phyloP scores from a whole-genome alignment of 805 yeast genomes.

The Candida quercuum region DNA sequence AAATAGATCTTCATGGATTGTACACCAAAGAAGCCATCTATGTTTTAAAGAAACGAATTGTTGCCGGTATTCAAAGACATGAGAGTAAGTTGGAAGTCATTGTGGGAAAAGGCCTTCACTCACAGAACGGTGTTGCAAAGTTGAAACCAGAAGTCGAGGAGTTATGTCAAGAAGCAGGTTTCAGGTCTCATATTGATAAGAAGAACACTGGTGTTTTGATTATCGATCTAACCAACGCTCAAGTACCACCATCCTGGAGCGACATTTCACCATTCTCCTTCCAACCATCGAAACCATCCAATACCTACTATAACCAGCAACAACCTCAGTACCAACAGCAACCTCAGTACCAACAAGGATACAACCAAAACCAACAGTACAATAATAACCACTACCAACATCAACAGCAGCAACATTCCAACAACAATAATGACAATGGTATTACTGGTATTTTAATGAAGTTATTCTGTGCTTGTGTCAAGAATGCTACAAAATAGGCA shows the following conservation, averaged over 20 bases:
- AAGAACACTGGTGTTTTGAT: conserved; percentile 79
- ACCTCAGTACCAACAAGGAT: conserved; percentile 6
- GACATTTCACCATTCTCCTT: conserved; percentile 19
- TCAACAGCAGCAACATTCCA: conserved; percentile 13
- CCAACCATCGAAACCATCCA: conserved; percentile 26
- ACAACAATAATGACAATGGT: conserved; percentile 13
- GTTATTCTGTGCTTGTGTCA: conserved; percentile 31
- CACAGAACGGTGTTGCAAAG: conserved; percentile 76
- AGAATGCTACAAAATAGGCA: conserved; percentile 20
- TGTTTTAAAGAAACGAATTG: conserved; percentile 66
- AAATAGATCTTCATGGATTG: conserved; percentile 90
- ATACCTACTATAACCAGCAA: conserved; percentile 27
- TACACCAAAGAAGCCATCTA: conserved; percentile 85
- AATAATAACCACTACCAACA: conserved; percentile 12
- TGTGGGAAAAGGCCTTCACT: conserved; percentile 91
- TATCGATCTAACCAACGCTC: conserved; percentile 52
- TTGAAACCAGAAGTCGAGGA: conserved; percentile 85
- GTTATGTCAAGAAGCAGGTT: conserved; percentile 60
- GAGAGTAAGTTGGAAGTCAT: conserved; percentile 71
- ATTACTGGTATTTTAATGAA: conserved; percentile 20
- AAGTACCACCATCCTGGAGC: conserved; percentile 36
- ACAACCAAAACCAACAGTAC: conserved; percentile 7
- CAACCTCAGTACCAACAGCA: conserved; percentile 24
- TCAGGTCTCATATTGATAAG: conserved; percentile 56
- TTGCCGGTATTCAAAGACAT: conserved; percentile 50